Base-by-base conservation (phyloP, 257 asterid genomes). In the Plectranthus barbatus region DNA sequence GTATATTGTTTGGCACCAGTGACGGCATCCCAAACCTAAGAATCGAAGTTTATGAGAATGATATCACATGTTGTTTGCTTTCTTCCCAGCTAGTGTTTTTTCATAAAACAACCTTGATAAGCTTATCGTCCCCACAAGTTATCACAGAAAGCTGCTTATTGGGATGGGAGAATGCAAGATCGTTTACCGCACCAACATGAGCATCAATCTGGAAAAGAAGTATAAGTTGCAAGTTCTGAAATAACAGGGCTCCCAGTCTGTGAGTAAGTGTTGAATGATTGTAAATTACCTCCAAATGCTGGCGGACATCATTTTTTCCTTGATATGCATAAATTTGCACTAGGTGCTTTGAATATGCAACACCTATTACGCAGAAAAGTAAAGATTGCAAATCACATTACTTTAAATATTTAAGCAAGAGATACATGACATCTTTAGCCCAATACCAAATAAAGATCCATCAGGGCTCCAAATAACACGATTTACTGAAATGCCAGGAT, bases 381-480 rank as follows among this genome's bases (percentile, higher is more conserved):
- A 26, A 47, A 55, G 20, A 47, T 42, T 23, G 47, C 41, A 65
- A 56, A 67, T 62, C 46, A 75, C 33, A 56, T 51, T 24, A 68
- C 14, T 63, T 64, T 36, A 14, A 5, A 12, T 9, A 19, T 24
- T 26, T 26, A 44, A 15, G 14, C 1, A n/a, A 33, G 6, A 54
- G 36, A 14, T 34, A 26, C 18, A 40, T 41, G 21, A 23, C 5
- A 54, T 53, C 50, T 17, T 33, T 19, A 60, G 44, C 51, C 12
- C 12, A 17, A 37, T 83, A 91, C 98, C 98, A 71, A 88, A 88
- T 68, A 88, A 76, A 31, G 88, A 74, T 51, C 98, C 98, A 70
- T 92, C 97, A 4, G 97, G 91, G 76, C 95, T 80, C 98, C 98
- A 92, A 68, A 82, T 82, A 55, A 88, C 96, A 33, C 98, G 95